A percentile compares a stretch with the other conserved stretches of the same genome.
Conservation (phyloP, 345 rosid genomes). For the Erucastrum elatum region DNA sequence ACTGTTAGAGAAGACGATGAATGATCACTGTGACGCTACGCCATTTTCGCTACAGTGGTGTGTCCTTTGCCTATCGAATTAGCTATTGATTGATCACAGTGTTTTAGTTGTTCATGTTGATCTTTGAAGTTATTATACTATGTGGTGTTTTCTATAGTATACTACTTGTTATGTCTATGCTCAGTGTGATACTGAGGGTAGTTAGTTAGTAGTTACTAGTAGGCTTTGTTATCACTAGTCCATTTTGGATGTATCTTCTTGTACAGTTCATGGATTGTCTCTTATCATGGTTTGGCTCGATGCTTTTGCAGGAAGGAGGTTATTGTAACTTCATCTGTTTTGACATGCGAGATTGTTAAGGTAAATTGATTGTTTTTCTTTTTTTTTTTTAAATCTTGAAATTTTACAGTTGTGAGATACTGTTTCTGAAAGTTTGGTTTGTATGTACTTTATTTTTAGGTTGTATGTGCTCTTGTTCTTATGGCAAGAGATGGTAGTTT, state of each 20-base stretch:
- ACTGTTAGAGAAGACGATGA: not conserved
- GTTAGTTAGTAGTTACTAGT: not conserved
- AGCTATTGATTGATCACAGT: not conserved
- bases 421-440: not conserved
- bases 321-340: slow-evolving; percentile 87
- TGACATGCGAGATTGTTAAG: slow-evolving; percentile 88
- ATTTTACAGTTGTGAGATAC: not conserved
- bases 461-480: slow-evolving; percentile 69
- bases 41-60: not conserved
- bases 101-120: not conserved
- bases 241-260: not conserved
- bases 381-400: not conserved
- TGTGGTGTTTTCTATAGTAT: not conserved
- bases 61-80: not conserved
- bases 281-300: not conserved
- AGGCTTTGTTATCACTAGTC: slow-evolving; percentile 5
- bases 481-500: slow-evolving; percentile 83
- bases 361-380: slow-evolving; percentile 34
- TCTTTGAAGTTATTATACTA: not conserved
- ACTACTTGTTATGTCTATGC: slow-evolving; percentile 2
- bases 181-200: not conserved
- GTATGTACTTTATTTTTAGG: slow-evolving; percentile 45
- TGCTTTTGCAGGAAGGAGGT: slow-evolving; percentile 64
- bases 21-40: not conserved
- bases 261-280: not conserved